Base-by-base conservation (phyloP, 495 filamentous ascomycete species). In the Trichoderma asperelloides region DNA sequence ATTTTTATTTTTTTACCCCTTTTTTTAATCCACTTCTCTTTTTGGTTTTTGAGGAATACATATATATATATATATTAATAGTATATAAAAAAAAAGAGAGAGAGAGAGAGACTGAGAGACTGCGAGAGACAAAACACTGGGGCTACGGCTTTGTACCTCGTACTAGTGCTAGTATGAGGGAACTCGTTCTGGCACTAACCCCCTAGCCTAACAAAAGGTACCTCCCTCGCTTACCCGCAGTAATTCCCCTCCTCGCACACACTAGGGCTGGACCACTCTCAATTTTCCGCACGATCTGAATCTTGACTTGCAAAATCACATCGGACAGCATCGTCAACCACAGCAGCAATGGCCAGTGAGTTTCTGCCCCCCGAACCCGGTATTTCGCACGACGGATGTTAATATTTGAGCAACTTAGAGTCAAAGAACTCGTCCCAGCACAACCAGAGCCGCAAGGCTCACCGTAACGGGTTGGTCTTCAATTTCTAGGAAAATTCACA, bases 341-440 rank as follows among this genome's bases (percentile, higher is more conserved):
- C 55, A 60, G 27, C 23, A 30, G 70, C 78, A 79, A 82, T 82
- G 80, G 80, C 80, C 75, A 82, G 80, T 82, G 79, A 64, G 80
- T 81, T 62, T 65, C n/a, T 37, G 64, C 25, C 23, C 43, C 28
- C 62, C 30, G 9, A 5, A 66, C 16, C 1, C n/a, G 11, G 16
- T 15, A 3, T 18, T 15, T 18, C 13, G 37, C 6, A 62, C 62
- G 7, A n/a, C 45, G 27, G 16, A 45, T 3, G 49, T 33, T 43
- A 60, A 60, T 30, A 13, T 18, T 27, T 15, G 55, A 30, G 16
- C 27, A 60, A 28, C 15, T 8, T 77, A 96, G 92, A 97, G 87
- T 97, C 93, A 69, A 97, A 97, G 91, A 97, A 97, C 87, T 93
- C 92, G 80, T 97, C 93, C 71, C 93, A 97, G 87, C 93, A 96